These are phyloP conservation scores for Metschnikowia sp. DNA, from an alignment of 805 yeast species.

Conservation along the genomic window DNA sequence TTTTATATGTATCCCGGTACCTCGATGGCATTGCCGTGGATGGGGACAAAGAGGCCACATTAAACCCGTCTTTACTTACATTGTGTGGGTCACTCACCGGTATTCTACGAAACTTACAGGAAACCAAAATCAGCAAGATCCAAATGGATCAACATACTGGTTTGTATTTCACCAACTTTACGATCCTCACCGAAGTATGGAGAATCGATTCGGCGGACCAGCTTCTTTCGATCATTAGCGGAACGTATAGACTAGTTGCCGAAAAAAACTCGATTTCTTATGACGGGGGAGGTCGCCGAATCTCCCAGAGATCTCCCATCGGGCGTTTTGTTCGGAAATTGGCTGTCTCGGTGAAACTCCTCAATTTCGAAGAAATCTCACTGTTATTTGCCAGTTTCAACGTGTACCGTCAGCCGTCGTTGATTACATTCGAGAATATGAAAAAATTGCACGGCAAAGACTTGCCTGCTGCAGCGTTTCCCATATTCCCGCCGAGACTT, in stretches of 20 bases:
- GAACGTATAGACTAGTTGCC: conserved; percentile 11
- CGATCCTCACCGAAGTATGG: conserved; percentile 35
- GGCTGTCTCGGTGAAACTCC: conserved; percentile 36
- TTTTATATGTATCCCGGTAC: conserved; percentile 5
- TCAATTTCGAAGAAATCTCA: conserved; percentile 47
- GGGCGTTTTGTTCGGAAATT: conserved; percentile 46
- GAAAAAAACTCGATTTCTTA: conserved; percentile 11
- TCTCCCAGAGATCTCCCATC: conserved; percentile 23
- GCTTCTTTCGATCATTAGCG: conserved; percentile 35
- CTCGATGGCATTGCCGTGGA: conserved; percentile 12
- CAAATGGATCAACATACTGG: no score
- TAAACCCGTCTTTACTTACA: conserved; percentile 7
- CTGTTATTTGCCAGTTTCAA: conserved; percentile 36
- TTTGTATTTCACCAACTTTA: no score
- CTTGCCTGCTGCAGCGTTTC: no score
- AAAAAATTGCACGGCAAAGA: neutral
- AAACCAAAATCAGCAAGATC: no score
- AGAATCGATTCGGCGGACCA: conserved; percentile 45
- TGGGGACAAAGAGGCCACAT: conserved; percentile 3
- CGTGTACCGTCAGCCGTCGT: conserved; percentile 28
- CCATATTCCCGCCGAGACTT: no score
- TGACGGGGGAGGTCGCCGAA: conserved; percentile 1
- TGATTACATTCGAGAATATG: conserved; percentile 12
- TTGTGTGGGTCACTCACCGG: conserved; percentile 6
- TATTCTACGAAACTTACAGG: no score